Evolutionary conservation across 2,329 filamentous ascomycete genomes (phyloP).

Genomic region (Magnaporthiopsis rhizophila): DNA sequence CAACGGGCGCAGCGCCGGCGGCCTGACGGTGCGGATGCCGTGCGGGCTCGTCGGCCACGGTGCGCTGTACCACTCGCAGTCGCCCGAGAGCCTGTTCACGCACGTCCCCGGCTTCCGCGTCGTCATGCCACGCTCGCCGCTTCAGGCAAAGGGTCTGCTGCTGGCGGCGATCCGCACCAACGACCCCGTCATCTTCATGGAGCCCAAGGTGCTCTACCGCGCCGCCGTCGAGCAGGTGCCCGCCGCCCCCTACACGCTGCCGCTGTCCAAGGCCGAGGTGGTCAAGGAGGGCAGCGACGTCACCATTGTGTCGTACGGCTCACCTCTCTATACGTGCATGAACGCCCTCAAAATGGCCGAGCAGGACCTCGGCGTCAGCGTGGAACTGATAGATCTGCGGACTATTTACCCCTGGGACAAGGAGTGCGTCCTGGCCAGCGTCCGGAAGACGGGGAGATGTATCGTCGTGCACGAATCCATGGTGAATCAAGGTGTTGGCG

Average conservation of each 20-base stretch:
- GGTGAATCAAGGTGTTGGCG: conserved; percentile 82
- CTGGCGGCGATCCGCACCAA: conserved; percentile 69
- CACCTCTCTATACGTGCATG: conserved; percentile 78
- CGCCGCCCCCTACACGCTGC: conserved; percentile 69
- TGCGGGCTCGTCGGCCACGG: conserved; percentile 86
- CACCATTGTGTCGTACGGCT: conserved; percentile 82
- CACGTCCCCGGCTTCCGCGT: conserved; percentile 81
- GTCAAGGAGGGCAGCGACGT: conserved; percentile 72
- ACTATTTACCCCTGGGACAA: conserved; percentile 92
- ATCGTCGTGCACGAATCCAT: conserved; percentile 90
- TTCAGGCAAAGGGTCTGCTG: conserved; percentile 82
- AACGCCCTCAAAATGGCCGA: conserved; percentile 67
- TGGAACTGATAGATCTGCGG: conserved; percentile 81
- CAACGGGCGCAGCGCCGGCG: conserved; percentile 56
- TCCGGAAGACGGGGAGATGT: conserved; percentile 77
- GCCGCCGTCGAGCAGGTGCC: conserved; percentile 90
- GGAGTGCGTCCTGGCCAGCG: conserved; percentile 69
- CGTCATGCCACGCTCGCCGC: conserved; percentile 75
- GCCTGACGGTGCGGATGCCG: conserved; percentile 83
- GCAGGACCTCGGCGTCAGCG: conserved; percentile 66
- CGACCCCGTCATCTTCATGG: conserved; percentile 88
- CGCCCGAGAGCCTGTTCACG: conserved; percentile 79
- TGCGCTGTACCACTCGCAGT: conserved; percentile 81
- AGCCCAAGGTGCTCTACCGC: conserved; percentile 87
- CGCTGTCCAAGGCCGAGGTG: conserved; percentile 77